Conservation (phyloP, 306 rosid genomes). For the Phaseolus lunatus region DNA sequence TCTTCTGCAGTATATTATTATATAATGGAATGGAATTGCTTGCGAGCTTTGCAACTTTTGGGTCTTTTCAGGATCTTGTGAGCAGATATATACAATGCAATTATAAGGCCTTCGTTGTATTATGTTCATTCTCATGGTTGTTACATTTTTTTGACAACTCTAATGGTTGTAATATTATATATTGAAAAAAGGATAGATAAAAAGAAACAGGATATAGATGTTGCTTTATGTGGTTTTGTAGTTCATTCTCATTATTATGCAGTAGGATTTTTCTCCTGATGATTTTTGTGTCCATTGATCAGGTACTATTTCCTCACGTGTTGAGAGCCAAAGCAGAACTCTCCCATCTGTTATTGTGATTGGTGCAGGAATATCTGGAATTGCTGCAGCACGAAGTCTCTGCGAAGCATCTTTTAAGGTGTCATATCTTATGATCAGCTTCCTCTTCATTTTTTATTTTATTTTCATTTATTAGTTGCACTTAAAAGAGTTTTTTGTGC, state of each 20-base stretch:
- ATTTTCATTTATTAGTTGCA: background rate
- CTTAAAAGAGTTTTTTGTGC: slow-evolving; percentile 11
- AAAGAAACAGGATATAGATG: too few relatives aligned
- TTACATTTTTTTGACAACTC: background rate
- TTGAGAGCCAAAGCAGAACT: slow-evolving; percentile 47
- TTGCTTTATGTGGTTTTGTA: background rate
- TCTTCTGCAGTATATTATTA: background rate
- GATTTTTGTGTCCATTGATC: slow-evolving; percentile 44
- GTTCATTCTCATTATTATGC: slow-evolving; percentile 5
- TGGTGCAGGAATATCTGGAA: slow-evolving; percentile 91
- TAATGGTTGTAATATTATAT: background rate
- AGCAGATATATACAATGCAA: background rate
- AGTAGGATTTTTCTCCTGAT: slow-evolving; percentile 29
- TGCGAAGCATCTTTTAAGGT: slow-evolving; percentile 83
- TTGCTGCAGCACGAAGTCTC: slow-evolving; percentile 83
- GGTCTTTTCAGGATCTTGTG: background rate
- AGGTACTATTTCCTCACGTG: slow-evolving; percentile 52
- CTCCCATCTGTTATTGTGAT: slow-evolving; percentile 81
- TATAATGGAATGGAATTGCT: background rate
- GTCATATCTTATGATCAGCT: slow-evolving; percentile 25
- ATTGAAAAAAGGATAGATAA: background rate
- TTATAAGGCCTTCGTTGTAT: background rate
- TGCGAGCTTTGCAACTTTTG: background rate
- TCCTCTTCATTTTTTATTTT: background rate
- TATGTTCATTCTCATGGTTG: background rate